These are phyloP conservation scores for Populus hybrid DNA, from an alignment of 441 rosid genomes.

Conservation along the genomic window DNA sequence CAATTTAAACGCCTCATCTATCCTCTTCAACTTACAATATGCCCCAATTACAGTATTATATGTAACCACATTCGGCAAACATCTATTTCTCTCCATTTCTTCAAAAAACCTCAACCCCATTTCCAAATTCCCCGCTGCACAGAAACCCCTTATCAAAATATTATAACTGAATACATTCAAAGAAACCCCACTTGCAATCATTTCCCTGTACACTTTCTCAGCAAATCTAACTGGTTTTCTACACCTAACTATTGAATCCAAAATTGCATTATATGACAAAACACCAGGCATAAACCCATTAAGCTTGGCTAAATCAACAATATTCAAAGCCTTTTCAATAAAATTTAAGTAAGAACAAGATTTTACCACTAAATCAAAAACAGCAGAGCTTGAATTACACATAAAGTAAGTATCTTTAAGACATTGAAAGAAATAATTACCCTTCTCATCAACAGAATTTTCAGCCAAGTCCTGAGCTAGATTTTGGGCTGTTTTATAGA, in stretches of 20 bases:
- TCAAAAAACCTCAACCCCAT: constrained; percentile 51
- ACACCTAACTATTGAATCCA: constrained; percentile 68
- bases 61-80: constrained; percentile 80
- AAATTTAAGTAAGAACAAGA: constrained; percentile 59
- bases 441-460: constrained; percentile 33
- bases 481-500: constrained; percentile 65
- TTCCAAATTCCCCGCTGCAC: constrained; percentile 55
- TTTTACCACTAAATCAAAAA: constrained; percentile 80
- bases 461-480: constrained; percentile 66
- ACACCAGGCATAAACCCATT: constrained; percentile 90
- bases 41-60: constrained; percentile 73
- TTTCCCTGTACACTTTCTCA: constrained; percentile 52
- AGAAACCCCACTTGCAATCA: constrained; percentile 52
- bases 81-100: constrained; percentile 61
- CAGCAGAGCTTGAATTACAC: constrained; percentile 75
- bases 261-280: constrained; percentile 72
- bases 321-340: constrained; percentile 55
- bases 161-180: constrained; percentile 81
- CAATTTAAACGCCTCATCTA: constrained; percentile 55
- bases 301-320: constrained; percentile 52
- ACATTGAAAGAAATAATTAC: constrained; percentile 51
- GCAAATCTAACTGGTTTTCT: constrained; percentile 43
- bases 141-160: constrained; percentile 77
- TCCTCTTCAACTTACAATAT: constrained; percentile 52
- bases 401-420: constrained; percentile 53